Evolutionary conservation across 345 rosid genomes (phyloP), one percentile per base, ranked within the genome.

Genomic region (Melaleuca quinquenervia): DNA sequence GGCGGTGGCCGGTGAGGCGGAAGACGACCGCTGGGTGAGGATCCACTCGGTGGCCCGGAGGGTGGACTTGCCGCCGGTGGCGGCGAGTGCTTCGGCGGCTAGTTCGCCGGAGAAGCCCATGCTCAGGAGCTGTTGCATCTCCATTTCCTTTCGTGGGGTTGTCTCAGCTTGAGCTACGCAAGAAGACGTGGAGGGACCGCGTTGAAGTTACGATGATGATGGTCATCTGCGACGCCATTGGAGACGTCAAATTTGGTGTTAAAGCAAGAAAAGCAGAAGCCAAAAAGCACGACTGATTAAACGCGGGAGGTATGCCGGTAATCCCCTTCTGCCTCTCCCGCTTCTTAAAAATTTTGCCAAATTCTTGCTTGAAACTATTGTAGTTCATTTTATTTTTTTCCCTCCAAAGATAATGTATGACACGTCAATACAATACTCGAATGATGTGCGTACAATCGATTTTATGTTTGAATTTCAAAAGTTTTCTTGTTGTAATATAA

Each of bases 31-130:
- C 56, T 26, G 94, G 52, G 92, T 85, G 84, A 92, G 94, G 84
- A 94, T 91, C 95, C 95, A 94, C n/a, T 93, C 95, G 58, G 96
- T 93, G 88, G 96, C 95, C 86, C 90, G 86, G 82, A 90, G 85
- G 54, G 90, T 90, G 83, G 95, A 94, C 44, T 89, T 89, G 52
- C 96, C 96, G 13, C 96, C 95, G 84, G 95, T 94, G 51, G 94
- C 94, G 1, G 92, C 92, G 44, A 94, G 89, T 16, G 95, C 96
- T 82, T 94, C 88, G 62, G 91, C 89, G 18, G 95, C 95, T 82
- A 92, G 85, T 82, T 94, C 96, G 32, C 45, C 44, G 15, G 95
- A 80, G 86, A 94, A 94, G 11, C 95, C 95, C 95, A 93, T 93
- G 87, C 92, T 89, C 12, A 90, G 52, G 44, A 93, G 93, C 88